Conservation (phyloP, 192 early-diverging fungal genomes). For the Coemansia sp. region DNA sequence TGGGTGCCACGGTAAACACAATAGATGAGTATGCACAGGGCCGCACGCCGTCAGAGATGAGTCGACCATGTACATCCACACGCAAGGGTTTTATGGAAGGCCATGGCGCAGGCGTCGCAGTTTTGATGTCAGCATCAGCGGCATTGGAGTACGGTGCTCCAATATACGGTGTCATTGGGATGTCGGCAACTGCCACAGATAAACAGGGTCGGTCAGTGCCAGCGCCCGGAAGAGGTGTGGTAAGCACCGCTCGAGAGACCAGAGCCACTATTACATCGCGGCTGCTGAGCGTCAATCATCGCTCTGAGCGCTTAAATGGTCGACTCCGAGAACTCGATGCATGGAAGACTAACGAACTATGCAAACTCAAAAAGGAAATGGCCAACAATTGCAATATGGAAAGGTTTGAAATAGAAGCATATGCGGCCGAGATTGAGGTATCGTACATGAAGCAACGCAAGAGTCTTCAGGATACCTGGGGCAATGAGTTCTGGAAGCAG, state of each 20-base stretch:
- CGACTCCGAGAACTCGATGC: constrained; percentile 2
- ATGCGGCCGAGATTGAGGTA: constrained; percentile 6
- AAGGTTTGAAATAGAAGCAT: background rate
- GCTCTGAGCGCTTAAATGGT: constrained; percentile 66
- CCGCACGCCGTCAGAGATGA: constrained; percentile 86
- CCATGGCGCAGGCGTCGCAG: constrained; percentile 82
- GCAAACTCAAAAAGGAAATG: constrained; percentile 1
- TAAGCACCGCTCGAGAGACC: constrained; percentile 76
- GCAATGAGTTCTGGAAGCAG: constrained; percentile 77
- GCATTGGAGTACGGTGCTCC: constrained; percentile 88
- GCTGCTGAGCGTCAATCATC: constrained; percentile 78
- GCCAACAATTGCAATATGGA: background rate
- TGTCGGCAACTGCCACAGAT: constrained; percentile 84
- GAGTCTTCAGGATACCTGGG: constrained; percentile 62
- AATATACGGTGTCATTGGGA: constrained; percentile 83
- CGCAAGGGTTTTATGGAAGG: constrained; percentile 91
- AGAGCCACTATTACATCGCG: constrained; percentile 45
- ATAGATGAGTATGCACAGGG: constrained; percentile 80
- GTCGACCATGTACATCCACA: constrained; percentile 79
- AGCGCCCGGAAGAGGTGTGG: constrained; percentile 87
- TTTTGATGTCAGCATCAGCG: constrained; percentile 79
- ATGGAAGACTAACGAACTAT: constrained; percentile 2
- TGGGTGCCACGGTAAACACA: constrained; percentile 86
- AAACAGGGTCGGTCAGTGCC: constrained; percentile 91
- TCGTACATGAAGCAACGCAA: constrained; percentile 9